Evolutionary conservation across 2,329 filamentous ascomycete species (phyloP).

Genomic region (Alternaria postmessia): DNA sequence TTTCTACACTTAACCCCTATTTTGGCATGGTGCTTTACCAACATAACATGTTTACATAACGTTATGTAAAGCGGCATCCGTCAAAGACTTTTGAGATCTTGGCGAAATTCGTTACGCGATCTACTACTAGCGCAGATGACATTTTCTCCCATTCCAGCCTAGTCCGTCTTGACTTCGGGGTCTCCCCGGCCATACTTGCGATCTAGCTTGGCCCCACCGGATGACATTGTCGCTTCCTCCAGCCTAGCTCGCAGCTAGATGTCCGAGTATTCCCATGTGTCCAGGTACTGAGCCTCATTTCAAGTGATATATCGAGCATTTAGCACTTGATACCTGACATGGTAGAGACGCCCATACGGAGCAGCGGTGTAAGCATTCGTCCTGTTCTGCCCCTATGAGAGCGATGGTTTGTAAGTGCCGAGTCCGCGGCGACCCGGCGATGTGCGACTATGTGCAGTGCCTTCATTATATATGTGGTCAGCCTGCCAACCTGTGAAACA

Average conservation of each 20-base stretch:
- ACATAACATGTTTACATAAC: too few species aligned
- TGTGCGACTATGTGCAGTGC: too few species aligned
- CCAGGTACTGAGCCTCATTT: too few species aligned
- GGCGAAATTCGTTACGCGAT: background rate
- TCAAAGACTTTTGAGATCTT: background rate
- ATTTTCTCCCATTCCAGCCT: background rate
- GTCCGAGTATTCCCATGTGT: background rate
- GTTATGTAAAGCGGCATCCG: too few species aligned
- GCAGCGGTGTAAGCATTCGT: background rate
- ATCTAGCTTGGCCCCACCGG: background rate
- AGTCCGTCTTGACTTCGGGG: background rate
- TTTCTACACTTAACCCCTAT: too few species aligned
- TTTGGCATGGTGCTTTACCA: too few species aligned
- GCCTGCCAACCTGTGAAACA: too few species aligned
- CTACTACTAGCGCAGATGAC: background rate
- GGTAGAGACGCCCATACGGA: too few species aligned
- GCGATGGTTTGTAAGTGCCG: background rate
- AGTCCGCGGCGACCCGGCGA: too few species aligned
- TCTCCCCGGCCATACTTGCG: background rate
- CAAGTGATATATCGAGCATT: background rate
- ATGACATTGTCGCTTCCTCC: background rate
- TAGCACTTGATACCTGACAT: background rate
- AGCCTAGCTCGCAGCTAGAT: background rate
- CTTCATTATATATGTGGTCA: too few species aligned
- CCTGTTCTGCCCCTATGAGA: background rate